Base-by-base conservation (phyloP, 352 stramenopile species). In the Globisporangium parvum region DNA sequence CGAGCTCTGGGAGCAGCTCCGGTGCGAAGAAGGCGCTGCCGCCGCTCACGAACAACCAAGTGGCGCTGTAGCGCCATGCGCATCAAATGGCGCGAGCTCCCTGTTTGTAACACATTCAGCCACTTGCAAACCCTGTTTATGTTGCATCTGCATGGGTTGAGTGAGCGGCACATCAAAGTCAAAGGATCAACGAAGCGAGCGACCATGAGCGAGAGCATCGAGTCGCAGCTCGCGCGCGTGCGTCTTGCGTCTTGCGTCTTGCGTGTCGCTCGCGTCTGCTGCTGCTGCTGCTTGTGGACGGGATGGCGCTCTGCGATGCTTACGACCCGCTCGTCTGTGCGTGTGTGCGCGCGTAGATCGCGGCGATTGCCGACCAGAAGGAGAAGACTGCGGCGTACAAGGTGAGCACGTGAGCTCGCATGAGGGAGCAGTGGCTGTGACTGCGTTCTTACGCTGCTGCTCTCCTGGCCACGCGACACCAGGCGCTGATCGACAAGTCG, bases 301-400 rank as follows among this genome's bases (percentile, higher is more conserved):
- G n/a, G n/a, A n/a, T 37, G 26, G n/a, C 24, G 44, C 18, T 23
- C 5, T 11, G 8, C 18, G 6, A 6, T 26, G 21, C 42, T 26
- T 15, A 47, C 20, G 42, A 35, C 6, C 21, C 53, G 12, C 31
- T 47, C 42, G 20, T 48, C 1, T 53, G 26, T 51, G 20, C 3
- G 14, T 56, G 17, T 59, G 91, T 53, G 26, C 49, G 20, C 3
- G 14, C 55, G 17, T 59, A 93, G 84, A 88, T 91, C 49, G 70
- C 71, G 28, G 70, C 66, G 42, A 70, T 91, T 21, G 57, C 69
- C 37, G 79, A 93, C 53, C 79, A 91, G 50, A 91, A 91, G 62
- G 77, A 89, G 51, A 91, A 91, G 59, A 80, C 81, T 0, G 60
- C 49, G 14, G 67, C 64, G 2, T 93, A 93, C 74, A 93, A 93